These are phyloP conservation scores for Penicillium sclerotigenum DNA, from an alignment of 2,329 filamentous ascomycete genomes.

Conservation along the genomic window DNA sequence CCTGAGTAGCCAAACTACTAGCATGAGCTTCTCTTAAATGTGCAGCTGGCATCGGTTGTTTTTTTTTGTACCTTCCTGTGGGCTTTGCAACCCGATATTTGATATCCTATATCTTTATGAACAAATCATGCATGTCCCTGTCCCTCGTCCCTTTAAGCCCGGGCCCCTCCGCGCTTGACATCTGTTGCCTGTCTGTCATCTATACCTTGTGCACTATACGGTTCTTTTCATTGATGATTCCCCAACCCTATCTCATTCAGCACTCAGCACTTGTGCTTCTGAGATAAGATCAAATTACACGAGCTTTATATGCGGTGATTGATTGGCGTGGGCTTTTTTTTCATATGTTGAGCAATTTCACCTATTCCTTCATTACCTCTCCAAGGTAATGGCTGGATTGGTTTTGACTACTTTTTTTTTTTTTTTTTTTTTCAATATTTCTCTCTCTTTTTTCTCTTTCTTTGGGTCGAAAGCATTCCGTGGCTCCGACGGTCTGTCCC, in stretches of 20 bases:
- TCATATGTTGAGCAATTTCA: neutral
- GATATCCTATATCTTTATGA: neutral
- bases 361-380: neutral
- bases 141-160: neutral
- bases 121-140: constrained; percentile 1
- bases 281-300: neutral
- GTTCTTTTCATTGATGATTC: constrained; percentile 2
- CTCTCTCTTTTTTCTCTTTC: neutral
- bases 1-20: neutral
- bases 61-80: neutral
- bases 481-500: neutral
- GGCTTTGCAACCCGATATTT: neutral
- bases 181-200: constrained; percentile 1
- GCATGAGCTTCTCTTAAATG: constrained; percentile 3
- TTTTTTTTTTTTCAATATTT: no score
- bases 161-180: neutral
- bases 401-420: neutral
- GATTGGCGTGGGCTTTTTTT: neutral
- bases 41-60: constrained; percentile 2
- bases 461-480: neutral
- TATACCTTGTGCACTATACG: constrained; percentile 3
- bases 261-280: neutral
- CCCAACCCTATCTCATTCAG: neutral
- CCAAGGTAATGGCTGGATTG: neutral
- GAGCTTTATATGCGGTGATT: neutral